Conservation (phyloP, 2,329 filamentous ascomycete genomes). For the Aspergillus candidus region DNA sequence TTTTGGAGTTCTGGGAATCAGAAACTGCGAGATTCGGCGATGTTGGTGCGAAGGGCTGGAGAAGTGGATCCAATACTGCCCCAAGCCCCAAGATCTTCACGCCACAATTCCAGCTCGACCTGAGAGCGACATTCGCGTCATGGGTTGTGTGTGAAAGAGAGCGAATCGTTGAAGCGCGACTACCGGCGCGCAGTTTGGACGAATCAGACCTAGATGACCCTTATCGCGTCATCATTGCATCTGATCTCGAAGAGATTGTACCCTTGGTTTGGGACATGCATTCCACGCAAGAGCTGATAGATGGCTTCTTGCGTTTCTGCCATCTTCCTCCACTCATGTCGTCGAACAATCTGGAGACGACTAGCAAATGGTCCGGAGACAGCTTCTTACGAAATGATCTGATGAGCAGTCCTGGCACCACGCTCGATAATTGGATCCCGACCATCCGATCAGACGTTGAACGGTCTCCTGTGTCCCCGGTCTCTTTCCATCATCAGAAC, state of each 20-base stretch:
- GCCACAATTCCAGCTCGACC: conserved; percentile 16
- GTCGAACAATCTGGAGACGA: conserved; percentile 18
- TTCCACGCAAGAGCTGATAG: conserved; percentile 49
- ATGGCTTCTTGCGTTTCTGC: conserved; percentile 66
- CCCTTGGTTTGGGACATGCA: conserved; percentile 24
- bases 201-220: conserved; percentile 72
- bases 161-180: conserved; percentile 43
- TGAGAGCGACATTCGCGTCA: conserved; percentile 32
- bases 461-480: conserved; percentile 16
- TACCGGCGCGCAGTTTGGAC: conserved; percentile 70
- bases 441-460: conserved; percentile 5
- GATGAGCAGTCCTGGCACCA: conserved; percentile 23
- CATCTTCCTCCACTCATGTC: conserved; percentile 52
- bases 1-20: conserved; percentile 80
- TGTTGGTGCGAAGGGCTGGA: conserved; percentile 63
- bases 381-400: conserved; percentile 47
- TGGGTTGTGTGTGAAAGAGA: conserved; percentile 52
- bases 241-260: conserved; percentile 64
- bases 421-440: conserved; percentile 23
- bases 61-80: conserved; percentile 13
- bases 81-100: conserved; percentile 33
- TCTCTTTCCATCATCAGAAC: conserved; percentile 32
- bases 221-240: conserved; percentile 72
- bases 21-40: conserved; percentile 78
- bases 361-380: conserved; percentile 44